Conservation (phyloP, 2,329 filamentous ascomycete genomes). For the Arthrobotrys entomopaga region DNA sequence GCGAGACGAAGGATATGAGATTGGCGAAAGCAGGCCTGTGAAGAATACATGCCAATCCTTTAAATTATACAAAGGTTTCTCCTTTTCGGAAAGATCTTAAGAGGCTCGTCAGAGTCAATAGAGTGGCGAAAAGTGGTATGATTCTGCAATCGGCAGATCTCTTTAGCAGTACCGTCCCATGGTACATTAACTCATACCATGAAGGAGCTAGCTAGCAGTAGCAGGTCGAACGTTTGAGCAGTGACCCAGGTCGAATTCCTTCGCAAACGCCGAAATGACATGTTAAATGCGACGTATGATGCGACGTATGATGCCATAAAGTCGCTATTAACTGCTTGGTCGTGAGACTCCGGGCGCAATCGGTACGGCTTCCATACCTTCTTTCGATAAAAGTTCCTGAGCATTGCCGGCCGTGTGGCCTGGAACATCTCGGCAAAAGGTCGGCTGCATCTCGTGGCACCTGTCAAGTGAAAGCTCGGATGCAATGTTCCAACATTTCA, state of each 20-base stretch:
- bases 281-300: slow-evolving; percentile 8
- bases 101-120: too few species aligned
- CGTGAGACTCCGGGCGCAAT: slow-evolving; percentile 11
- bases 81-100: too few species aligned
- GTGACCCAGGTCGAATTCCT: too few species aligned
- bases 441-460: slow-evolving; percentile 40
- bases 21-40: slow-evolving; percentile 47
- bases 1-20: slow-evolving; percentile 19
- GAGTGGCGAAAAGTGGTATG: too few species aligned
- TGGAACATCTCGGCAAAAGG: slow-evolving; percentile 1
- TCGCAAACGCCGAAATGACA: too few species aligned
- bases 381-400: slow-evolving; percentile 11
- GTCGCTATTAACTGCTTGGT: slow-evolving; percentile 32
- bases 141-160: too few species aligned
- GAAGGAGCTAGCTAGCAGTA: too few species aligned
- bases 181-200: too few species aligned
- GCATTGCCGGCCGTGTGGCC: background rate
- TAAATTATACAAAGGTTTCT: too few species aligned
- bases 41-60: slow-evolving; percentile 18
- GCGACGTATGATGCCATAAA: slow-evolving; percentile 39
- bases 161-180: too few species aligned
- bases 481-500: slow-evolving; percentile 15
- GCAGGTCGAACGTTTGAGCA: too few species aligned
- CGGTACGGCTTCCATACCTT: background rate
- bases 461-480: slow-evolving; percentile 31